Evolutionary conservation across 352 stramenopile genomes (phyloP).

Genomic region (Elongisporangium prolatum): DNA sequence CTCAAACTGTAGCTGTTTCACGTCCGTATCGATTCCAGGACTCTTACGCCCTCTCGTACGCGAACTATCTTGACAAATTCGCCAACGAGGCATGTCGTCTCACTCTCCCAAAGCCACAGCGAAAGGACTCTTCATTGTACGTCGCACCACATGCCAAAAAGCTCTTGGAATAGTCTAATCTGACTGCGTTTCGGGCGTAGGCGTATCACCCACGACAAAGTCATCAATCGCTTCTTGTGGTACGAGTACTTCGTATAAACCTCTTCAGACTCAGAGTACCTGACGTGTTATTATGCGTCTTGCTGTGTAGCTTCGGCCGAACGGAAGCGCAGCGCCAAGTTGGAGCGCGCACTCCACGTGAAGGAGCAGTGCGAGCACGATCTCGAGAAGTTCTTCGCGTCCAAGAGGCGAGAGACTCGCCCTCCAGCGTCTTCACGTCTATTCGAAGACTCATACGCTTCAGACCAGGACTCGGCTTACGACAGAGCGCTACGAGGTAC

Average conservation of each 20-base stretch:
- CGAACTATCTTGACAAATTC: background rate
- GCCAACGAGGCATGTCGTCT: background rate
- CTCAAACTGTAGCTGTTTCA: background rate
- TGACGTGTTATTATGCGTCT: no score
- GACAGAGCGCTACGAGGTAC: conserved; percentile 32
- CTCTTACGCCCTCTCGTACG: background rate
- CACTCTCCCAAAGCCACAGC: background rate
- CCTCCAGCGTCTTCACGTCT: background rate
- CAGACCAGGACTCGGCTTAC: conserved; percentile 29
- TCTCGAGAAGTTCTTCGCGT: conserved; percentile 35
- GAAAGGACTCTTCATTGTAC: background rate
- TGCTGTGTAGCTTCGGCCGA: conserved; percentile 4
- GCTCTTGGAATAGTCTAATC: background rate
- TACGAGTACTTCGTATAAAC: background rate
- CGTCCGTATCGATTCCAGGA: background rate
- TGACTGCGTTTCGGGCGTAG: background rate
- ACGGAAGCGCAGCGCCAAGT: conserved; percentile 29
- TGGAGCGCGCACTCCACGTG: conserved; percentile 48
- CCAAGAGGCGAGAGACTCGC: conserved; percentile 13
- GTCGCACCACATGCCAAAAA: background rate
- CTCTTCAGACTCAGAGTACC: no score
- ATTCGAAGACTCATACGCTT: background rate
- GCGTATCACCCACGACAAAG: background rate
- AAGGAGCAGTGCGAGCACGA: conserved; percentile 53
- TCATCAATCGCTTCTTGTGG: background rate